A percentile compares a stretch with the other conserved stretches of the same genome.
These are phyloP conservation scores for Cladosporium halotolerans DNA, from an alignment of 2,329 filamentous ascomycete genomes.

Conservation along the genomic window DNA sequence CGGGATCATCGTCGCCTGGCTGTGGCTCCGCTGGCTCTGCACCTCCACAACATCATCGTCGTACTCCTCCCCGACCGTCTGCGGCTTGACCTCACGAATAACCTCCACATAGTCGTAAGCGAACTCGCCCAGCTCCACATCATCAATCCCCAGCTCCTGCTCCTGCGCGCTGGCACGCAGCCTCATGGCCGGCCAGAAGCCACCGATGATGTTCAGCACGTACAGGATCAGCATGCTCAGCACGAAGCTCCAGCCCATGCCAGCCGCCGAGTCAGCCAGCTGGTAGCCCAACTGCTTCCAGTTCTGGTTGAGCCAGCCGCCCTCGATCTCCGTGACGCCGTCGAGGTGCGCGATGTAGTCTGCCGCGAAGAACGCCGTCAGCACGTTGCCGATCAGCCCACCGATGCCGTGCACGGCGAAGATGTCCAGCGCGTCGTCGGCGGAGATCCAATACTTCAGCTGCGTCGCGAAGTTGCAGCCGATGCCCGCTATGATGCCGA, in stretches of 20 bases:
- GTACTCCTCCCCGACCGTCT: constrained; percentile 1
- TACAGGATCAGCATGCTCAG: constrained; percentile 69
- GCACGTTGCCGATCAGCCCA: constrained; percentile 70
- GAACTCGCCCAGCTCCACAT: constrained; percentile 87
- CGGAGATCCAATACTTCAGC: constrained; percentile 73
- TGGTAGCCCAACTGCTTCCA: constrained; percentile 82
- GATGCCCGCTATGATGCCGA: constrained; percentile 67
- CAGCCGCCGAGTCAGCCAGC: constrained; percentile 71
- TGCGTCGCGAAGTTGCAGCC: constrained; percentile 88
- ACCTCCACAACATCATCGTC: constrained; percentile 11
- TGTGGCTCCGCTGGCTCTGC: constrained; percentile 13
- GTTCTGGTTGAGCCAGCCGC: constrained; percentile 78
- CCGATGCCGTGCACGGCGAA: constrained; percentile 78
- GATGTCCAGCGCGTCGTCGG: constrained; percentile 84
- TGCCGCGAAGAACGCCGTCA: constrained; percentile 76
- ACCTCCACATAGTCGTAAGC: constrained; percentile 93
- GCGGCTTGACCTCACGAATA: constrained; percentile 56
- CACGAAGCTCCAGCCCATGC: constrained; percentile 70
- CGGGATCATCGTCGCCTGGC: constrained; percentile 16
- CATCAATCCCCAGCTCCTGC: constrained; percentile 79
- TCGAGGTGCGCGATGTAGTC: constrained; percentile 80
- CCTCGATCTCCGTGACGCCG: constrained; percentile 58
- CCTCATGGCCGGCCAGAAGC: constrained; percentile 67
- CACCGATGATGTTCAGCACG: constrained; percentile 58
- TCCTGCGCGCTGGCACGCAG: constrained; percentile 71